A percentile compares a stretch with the other conserved stretches of the same genome.
These are phyloP conservation scores for Leptosphaerulina australis DNA, from an alignment of 2,329 filamentous ascomycete species.

Conservation along the genomic window DNA sequence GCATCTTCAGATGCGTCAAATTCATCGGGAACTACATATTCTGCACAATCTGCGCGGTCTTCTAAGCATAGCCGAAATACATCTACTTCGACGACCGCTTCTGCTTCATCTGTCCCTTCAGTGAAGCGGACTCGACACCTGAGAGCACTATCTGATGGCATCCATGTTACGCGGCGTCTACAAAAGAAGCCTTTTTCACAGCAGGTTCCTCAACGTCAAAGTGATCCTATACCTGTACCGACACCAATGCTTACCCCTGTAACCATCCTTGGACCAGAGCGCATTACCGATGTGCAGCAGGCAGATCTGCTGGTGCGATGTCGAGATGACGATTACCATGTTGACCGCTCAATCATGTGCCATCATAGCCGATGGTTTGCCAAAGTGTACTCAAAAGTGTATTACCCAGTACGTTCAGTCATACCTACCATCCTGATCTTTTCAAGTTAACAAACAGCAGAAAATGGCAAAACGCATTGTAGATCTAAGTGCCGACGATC, in stretches of 20 bases:
- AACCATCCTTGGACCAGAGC: constrained; percentile 16
- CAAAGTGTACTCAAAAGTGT: constrained; percentile 35
- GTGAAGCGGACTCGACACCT: constrained; percentile 7
- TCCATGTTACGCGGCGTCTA: constrained; percentile 4
- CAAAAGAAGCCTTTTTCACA: constrained; percentile 18
- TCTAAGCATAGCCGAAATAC: constrained; percentile 10
- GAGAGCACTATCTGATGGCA: constrained; percentile 13
- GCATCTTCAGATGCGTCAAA: constrained; percentile 15
- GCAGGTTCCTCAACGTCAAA: constrained; percentile 8
- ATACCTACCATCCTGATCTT: not conserved
- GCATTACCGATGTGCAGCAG: constrained; percentile 24
- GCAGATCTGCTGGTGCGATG: constrained; percentile 40
- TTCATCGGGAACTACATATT: constrained; percentile 8
- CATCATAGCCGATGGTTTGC: constrained; percentile 41
- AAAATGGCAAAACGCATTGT: constrained; percentile 34
- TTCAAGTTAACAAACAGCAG: constrained; percentile 21
- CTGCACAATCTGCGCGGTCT: constrained; percentile 3
- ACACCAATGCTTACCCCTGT: constrained; percentile 16
- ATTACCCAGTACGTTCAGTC: constrained; percentile 23
- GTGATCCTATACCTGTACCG: constrained; percentile 9
- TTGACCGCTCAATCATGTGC: constrained; percentile 39
- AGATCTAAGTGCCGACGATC: constrained; percentile 40
- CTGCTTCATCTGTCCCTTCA: constrained; percentile 4
- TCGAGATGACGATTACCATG: constrained; percentile 37
- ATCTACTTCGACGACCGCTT: constrained; percentile 10